These are phyloP conservation scores for Tetracentron sinense DNA, from an alignment of 164 flowering plant species.

Conservation along the genomic window DNA sequence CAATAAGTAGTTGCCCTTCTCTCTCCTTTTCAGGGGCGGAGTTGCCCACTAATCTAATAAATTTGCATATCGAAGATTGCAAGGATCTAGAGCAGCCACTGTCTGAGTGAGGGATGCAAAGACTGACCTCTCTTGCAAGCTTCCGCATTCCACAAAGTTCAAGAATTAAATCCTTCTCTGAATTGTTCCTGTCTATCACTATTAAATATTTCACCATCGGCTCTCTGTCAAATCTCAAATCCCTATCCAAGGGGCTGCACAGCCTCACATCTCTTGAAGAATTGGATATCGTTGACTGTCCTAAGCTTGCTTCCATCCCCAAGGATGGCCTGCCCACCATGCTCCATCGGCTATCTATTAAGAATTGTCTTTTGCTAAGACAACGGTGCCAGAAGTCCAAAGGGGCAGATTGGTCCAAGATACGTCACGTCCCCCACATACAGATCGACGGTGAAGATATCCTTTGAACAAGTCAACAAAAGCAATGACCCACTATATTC, in stretches of 20 bases:
- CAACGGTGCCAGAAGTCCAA: background rate
- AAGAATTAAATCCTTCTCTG: background rate
- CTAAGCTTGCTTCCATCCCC: background rate
- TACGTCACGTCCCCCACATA: conserved; percentile 5
- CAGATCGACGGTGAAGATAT: background rate
- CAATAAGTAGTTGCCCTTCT: no score
- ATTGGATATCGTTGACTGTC: background rate
- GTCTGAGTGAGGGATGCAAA: background rate
- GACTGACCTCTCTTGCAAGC: background rate
- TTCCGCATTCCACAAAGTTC: background rate
- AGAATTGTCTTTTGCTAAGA: background rate
- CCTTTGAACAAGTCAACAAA: no score
- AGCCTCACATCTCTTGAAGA: background rate
- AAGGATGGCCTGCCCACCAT: background rate
- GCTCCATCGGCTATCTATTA: background rate
- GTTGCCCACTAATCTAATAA: background rate
- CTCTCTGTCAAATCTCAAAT: background rate
- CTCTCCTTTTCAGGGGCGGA: no score
- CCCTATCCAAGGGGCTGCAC: background rate
- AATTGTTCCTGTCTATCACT: background rate
- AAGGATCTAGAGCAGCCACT: background rate
- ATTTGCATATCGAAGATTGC: background rate
- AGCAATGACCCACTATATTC: no score
- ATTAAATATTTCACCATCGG: background rate
- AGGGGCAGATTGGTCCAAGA: background rate